phyloP scores from a whole-genome alignment of 1,284 basidiomycete genomes.

The Trichosporon coremiiforme region DNA sequence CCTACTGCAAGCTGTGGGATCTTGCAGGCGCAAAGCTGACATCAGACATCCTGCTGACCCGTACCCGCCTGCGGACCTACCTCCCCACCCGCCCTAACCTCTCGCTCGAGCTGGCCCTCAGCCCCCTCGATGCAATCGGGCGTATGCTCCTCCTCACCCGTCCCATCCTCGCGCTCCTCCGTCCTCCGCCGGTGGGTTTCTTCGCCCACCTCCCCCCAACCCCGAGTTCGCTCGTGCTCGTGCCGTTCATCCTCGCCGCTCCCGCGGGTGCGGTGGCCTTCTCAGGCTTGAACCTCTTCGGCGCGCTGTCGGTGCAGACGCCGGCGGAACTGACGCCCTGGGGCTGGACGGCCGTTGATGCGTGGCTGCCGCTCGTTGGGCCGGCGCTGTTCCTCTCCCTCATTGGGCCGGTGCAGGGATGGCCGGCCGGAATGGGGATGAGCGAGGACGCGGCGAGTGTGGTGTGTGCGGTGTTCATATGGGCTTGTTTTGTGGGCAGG shows the following conservation, averaged over 20 bases:
- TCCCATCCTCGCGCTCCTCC: constrained; percentile 46
- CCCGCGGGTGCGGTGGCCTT: constrained; percentile 52
- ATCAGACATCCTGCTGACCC: constrained; percentile 49
- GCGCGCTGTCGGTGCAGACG: constrained; percentile 39
- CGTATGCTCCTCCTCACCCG: constrained; percentile 53
- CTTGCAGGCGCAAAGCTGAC: neutral
- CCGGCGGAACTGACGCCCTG: constrained; percentile 48
- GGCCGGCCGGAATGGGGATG: constrained; percentile 38
- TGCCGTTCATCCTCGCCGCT: constrained; percentile 53
- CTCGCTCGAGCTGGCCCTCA: constrained; percentile 42
- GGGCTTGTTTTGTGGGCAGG: constrained; percentile 39
- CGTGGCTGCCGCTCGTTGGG: constrained; percentile 49
- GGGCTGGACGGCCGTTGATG: constrained; percentile 53
- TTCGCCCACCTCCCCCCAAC: constrained; percentile 39
- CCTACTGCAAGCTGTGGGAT: too few species aligned
- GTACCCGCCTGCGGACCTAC: constrained; percentile 43
- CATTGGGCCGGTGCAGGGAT: constrained; percentile 49
- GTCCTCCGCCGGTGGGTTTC: constrained; percentile 8
- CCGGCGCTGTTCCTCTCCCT: constrained; percentile 46
- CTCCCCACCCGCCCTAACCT: constrained; percentile 45
- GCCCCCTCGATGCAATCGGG: constrained; percentile 52
- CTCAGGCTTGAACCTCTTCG: constrained; percentile 48
- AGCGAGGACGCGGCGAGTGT: constrained; percentile 43
- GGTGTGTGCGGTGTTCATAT: constrained; percentile 38
- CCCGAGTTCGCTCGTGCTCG: constrained; percentile 47